Base-by-base conservation (phyloP, 352 stramenopile genomes). In the Globisporangium camurandrum region DNA sequence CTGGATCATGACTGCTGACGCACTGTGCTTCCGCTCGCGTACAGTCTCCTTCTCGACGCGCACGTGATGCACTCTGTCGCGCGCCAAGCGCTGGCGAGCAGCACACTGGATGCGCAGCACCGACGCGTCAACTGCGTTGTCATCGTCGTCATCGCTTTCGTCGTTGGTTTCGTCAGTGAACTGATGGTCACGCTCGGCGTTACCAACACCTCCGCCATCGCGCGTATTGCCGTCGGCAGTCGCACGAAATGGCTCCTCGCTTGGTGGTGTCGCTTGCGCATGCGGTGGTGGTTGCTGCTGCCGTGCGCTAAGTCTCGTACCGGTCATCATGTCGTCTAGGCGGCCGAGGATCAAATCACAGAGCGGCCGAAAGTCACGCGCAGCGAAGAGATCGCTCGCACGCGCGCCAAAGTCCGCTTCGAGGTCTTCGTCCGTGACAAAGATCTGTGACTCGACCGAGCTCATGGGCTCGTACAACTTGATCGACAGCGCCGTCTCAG, bases 401-500 rank as follows among this genome's bases (percentile, higher is more conserved):
- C 49, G 14, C 2, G 56, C 57, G 11, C 73, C 78, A 72, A 89
- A 89, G 22, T 87, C 69, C 19, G 68, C 44, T 5, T 53, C 56
- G 37, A 89, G 62, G 33, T 89, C 75, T 4, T 82, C 65, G 1
- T 62, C 57, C 0, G 67, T 70, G 48, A 89, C 63, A 37, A 66
- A 77, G 51, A 85, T 83, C 46, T 86, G 70, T 22, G 75, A 87
- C 48, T 89, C 75, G 26, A 84, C 71, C 10, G 73, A 83, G 61
- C 72, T 87, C 69, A 86, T 85, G 28, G 75, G 75, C 61, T 89
- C 75, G 59, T 85, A 87, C 45, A 87, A 63, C 53, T 89, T 86
- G 62, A 89, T 72, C 26, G 71, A 75, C n/a, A 87, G 62, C 45
- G 51, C 39, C 16, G 62, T 22, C 7, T 61, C 65, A 7, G 61